phyloP scores from a whole-genome alignment of 129 eudicot genomes.

The Flaveria trinervia region DNA sequence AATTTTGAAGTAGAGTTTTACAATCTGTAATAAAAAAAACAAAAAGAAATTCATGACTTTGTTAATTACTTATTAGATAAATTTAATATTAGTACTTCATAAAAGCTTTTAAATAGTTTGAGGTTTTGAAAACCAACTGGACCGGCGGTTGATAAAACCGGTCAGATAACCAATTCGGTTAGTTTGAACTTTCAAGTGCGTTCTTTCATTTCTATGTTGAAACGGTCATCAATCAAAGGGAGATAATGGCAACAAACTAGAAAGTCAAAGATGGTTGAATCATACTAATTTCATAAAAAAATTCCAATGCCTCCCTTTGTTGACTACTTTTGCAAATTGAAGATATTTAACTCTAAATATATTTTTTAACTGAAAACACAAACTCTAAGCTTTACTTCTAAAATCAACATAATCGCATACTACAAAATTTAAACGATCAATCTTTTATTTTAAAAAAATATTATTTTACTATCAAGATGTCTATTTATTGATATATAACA shows the following conservation, averaged over 20 bases:
- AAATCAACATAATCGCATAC: too few species aligned
- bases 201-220: neutral
- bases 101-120: neutral
- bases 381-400: too few species aligned
- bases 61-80: neutral
- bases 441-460: too few species aligned
- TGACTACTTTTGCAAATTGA: neutral
- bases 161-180: too few species aligned
- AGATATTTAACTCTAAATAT: neutral
- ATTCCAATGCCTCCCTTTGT: neutral
- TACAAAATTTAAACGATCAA: too few species aligned
- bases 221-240: neutral
- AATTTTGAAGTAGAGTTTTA: slow-evolving; percentile 31
- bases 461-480: too few species aligned
- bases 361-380: too few species aligned
- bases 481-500: too few species aligned
- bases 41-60: neutral
- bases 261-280: neutral
- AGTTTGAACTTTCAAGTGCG: too few species aligned
- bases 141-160: too few species aligned
- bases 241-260: too few species aligned
- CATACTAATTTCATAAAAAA: neutral
- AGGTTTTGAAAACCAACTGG: neutral
- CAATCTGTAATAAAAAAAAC: slow-evolving; percentile 40
- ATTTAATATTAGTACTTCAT: neutral